These are phyloP conservation scores for Amphicarpaea edgeworthii DNA, from an alignment of 306 rosid species.

Conservation along the genomic window DNA sequence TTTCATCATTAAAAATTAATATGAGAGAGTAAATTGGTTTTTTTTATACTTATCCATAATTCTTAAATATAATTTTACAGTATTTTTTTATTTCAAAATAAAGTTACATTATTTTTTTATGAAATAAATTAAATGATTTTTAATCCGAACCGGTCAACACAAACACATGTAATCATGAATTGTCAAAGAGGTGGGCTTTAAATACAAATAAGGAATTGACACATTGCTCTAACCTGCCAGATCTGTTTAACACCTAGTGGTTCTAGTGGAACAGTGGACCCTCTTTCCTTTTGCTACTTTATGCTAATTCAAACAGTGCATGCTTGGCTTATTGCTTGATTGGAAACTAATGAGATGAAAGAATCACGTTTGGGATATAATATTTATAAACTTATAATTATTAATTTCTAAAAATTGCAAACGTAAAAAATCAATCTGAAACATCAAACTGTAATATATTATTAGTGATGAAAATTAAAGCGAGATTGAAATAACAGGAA, in stretches of 20 bases:
- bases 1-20: not conserved
- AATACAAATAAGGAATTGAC: not conserved
- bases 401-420: too few species aligned
- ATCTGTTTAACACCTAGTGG: not conserved
- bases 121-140: not conserved
- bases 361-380: too few species aligned
- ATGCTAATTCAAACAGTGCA: too few species aligned
- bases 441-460: too few species aligned
- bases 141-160: not conserved
- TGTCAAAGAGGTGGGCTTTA: not conserved
- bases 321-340: too few species aligned
- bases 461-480: too few species aligned
- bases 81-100: too few species aligned
- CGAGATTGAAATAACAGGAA: too few species aligned
- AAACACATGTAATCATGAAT: not conserved
- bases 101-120: not conserved
- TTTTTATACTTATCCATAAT: not conserved
- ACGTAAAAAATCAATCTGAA: too few species aligned
- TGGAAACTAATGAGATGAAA: too few species aligned
- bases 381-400: too few species aligned
- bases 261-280: not conserved
- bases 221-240: not conserved
- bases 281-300: not conserved
- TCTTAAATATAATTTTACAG: not conserved
- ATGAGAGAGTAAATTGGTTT: not conserved